Conservation (phyloP, 1,284 basidiomycete species). For the Sporisorium scitamineum region DNA sequence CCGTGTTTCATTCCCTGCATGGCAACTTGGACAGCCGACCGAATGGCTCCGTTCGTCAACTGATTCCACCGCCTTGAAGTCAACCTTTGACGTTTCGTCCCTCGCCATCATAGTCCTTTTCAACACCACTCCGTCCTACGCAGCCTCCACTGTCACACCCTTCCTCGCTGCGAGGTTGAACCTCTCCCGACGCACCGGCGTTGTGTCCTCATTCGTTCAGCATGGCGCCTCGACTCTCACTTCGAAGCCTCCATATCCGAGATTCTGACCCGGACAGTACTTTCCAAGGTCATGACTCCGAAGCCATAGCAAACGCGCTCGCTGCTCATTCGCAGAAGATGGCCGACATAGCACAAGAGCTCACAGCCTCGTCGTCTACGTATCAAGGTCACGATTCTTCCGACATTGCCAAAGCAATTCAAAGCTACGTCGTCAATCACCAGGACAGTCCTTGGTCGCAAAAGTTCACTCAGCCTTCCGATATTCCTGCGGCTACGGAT, state of each 20-base stretch:
- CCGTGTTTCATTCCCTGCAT: not conserved
- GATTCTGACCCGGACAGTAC: slow-evolving; percentile 24
- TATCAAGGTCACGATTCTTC: slow-evolving; percentile 39
- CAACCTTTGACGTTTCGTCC: not conserved
- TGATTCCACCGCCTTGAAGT: not conserved
- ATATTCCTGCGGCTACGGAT: not conserved
- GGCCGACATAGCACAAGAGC: slow-evolving; percentile 28
- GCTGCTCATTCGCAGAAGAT: slow-evolving; percentile 41
- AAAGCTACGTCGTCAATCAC: slow-evolving; percentile 40
- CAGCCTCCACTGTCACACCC: too few species aligned
- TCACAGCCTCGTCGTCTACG: slow-evolving; percentile 8
- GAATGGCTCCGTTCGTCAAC: not conserved
- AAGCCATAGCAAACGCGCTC: slow-evolving; percentile 45
- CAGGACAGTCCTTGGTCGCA: slow-evolving; percentile 30
- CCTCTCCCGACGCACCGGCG: slow-evolving; percentile 10
- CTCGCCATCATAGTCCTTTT: not conserved
- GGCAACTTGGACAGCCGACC: not conserved
- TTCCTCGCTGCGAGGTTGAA: not conserved
- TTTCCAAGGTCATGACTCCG: slow-evolving; percentile 48
- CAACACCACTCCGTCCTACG: not conserved
- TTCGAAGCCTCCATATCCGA: slow-evolving; percentile 3
- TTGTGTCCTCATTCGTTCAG: not conserved
- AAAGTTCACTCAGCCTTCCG: slow-evolving; percentile 15
- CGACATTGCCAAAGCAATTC: slow-evolving; percentile 52
- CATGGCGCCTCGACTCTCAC: slow-evolving; percentile 23